phyloP scores from a whole-genome alignment of 441 rosid species.

The Arabidopsis hybrid region DNA sequence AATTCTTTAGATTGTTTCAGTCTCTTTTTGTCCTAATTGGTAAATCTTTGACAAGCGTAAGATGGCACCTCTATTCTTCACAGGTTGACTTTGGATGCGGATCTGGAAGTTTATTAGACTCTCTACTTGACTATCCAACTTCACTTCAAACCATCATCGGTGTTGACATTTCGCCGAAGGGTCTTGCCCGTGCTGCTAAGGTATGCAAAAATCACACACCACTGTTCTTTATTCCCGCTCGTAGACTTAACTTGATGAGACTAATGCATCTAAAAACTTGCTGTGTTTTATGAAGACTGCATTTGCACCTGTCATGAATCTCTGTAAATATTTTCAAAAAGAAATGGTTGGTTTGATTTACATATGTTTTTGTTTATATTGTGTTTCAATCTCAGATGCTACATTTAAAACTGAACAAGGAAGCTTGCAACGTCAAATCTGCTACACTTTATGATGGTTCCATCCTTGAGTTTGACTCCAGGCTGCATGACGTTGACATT shows the following conservation, averaged over 20 bases:
- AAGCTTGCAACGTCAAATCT: conserved; percentile 57
- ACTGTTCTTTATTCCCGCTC: not conserved
- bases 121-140: conserved; percentile 74
- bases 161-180: conserved; percentile 82
- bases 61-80: conserved; percentile 3
- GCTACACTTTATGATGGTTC: conserved; percentile 92
- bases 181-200: conserved; percentile 95
- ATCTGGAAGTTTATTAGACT: conserved; percentile 84
- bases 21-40: conserved; percentile 19
- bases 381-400: conserved; percentile 64
- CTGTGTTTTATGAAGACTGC: conserved; percentile 19
- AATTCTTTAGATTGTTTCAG: not conserved
- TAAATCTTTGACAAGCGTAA: conserved; percentile 7
- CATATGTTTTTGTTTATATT: conserved; percentile 18
- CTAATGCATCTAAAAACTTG: conserved; percentile 4
- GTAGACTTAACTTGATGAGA: conserved; percentile 13
- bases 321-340: not conserved
- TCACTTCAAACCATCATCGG: conserved; percentile 75
- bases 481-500: conserved; percentile 71
- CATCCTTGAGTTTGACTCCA: conserved; percentile 73
- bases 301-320: conserved; percentile 7
- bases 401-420: conserved; percentile 73
- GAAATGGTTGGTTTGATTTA: conserved; percentile 20
- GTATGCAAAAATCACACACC: conserved; percentile 44
- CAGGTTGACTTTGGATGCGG: conserved; percentile 94